Conservation (phyloP, 805 yeast species). For the Metschnikowia chrysomelidarum region DNA sequence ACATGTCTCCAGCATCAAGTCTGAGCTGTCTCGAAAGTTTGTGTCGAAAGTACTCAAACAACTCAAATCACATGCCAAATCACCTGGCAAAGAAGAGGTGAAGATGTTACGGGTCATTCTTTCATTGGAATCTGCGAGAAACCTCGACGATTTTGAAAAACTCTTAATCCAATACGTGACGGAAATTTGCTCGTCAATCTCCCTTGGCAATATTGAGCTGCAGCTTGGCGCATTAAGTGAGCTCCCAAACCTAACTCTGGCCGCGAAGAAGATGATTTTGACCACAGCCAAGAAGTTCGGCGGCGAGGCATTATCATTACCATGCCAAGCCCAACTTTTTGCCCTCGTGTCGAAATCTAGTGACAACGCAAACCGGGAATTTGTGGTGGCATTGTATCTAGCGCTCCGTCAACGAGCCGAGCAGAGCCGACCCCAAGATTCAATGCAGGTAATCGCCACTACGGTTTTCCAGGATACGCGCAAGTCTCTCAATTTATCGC, state of each 20-base stretch:
- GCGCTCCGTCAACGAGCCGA: slow-evolving; percentile 13
- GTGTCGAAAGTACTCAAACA: slow-evolving; percentile 1
- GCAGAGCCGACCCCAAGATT: no score
- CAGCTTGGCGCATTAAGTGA: slow-evolving; percentile 8
- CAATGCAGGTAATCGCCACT: no score
- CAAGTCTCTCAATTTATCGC: slow-evolving; percentile 1
- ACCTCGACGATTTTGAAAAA: slow-evolving; percentile 4
- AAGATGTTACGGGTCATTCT: slow-evolving; percentile 12
- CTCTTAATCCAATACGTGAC: slow-evolving; percentile 7
- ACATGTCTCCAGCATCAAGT: slow-evolving; percentile 21
- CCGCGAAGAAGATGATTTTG: slow-evolving; percentile 1
- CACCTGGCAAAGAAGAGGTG: slow-evolving; percentile 6
- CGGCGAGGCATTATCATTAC: not conserved
- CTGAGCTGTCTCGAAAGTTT: slow-evolving; percentile 6
- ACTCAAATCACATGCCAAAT: not conserved
- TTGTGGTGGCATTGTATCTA: slow-evolving; percentile 15
- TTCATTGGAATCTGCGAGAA: slow-evolving; percentile 4
- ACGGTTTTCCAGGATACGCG: not conserved
- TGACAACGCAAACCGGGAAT: slow-evolving; percentile 4
- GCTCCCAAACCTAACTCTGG: slow-evolving; percentile 4
- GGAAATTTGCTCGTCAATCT: slow-evolving; percentile 3
- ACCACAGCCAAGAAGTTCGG: slow-evolving; percentile 11
- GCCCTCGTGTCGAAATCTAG: slow-evolving; percentile 8
- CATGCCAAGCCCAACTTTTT: slow-evolving; percentile 9
- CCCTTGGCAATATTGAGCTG: slow-evolving; percentile 4